Base-by-base conservation (phyloP, 108 stramenopile genomes). In the Nitzschia palea region DNA sequence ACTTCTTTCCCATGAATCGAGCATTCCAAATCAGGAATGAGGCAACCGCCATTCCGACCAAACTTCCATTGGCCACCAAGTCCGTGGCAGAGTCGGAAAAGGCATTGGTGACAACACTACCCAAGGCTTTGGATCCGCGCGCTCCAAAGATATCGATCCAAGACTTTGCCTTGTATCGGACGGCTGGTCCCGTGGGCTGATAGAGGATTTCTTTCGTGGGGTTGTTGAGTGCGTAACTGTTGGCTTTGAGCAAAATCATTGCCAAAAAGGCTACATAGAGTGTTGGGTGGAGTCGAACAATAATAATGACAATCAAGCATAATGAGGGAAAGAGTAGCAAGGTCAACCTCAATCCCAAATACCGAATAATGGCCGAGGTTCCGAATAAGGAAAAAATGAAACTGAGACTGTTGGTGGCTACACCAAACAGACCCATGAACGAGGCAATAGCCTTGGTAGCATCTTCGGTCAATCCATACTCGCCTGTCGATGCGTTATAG, bases 121-220 rank as follows among this genome's bases (percentile, higher is more conserved):
- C 98, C 43, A 95, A 53, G 3, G 98, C 98, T 75, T 98, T 98
- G 59, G 86, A 83, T 33, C 96, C 96, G 17, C 98, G 84, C 17
- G 94, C 95, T 23, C 98, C 98, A 75, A 98, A 97, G 59, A 94
- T 97, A 65, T 98, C 98, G 62, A 98, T 98, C 98, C 98, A 98
- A 56, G 84, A 86, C 74, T 98, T 98, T 44, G 93, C 91, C 85
- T 98, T 98, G 83, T 97, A 98, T 43, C 95, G 94, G 23, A 98
- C 96, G 10, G 81, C 88, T 14, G 90, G 73, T 55, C 88, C 91
- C 52, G 98, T 98, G 1, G 95, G 96, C 67, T 96, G 96, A 71
- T 98, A 98, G 15, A 98, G 79, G 51, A 98, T 96, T 74, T 98
- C 98, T 66, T 98, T 98, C 61, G 95, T 96, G 17, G 98, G 98